A percentile compares a stretch with the other conserved stretches of the same genome.
Conservation (phyloP, 306 rosid species). For the Cajanus cajan region DNA sequence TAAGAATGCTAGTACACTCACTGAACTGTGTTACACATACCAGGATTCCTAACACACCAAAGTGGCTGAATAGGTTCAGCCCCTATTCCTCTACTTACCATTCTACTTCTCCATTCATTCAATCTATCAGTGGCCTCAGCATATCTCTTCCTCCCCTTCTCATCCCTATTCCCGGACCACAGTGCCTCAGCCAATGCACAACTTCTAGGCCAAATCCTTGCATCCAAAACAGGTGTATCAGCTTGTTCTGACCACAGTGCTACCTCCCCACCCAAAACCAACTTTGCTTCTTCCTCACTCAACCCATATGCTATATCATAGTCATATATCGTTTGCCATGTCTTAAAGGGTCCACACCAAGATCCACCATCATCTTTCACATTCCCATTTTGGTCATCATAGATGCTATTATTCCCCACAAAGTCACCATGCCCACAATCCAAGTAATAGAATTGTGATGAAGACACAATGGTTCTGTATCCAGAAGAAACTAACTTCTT, state of each 20-base stretch:
- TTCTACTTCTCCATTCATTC: slow-evolving; percentile 83
- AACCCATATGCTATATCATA: slow-evolving; percentile 71
- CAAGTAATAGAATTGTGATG: slow-evolving; percentile 68
- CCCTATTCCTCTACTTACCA: slow-evolving; percentile 68
- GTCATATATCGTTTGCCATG: slow-evolving; percentile 79
- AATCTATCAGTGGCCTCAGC: slow-evolving; percentile 75
- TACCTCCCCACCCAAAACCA: slow-evolving; percentile 90
- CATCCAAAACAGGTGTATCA: slow-evolving; percentile 65
- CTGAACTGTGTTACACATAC: slow-evolving; percentile 71
- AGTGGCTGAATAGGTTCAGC: slow-evolving; percentile 96
- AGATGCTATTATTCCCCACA: slow-evolving; percentile 54
- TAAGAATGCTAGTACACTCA: slow-evolving; percentile 12
- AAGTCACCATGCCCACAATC: slow-evolving; percentile 92
- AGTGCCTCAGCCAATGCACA: slow-evolving; percentile 73
- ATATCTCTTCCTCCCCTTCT: slow-evolving; percentile 55
- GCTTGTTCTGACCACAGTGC: slow-evolving; percentile 89
- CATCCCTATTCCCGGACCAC: slow-evolving; percentile 84
- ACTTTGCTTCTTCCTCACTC: slow-evolving; percentile 57
- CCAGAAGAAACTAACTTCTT: slow-evolving; percentile 71
- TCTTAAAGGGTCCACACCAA: slow-evolving; percentile 90
- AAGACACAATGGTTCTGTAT: slow-evolving; percentile 67
- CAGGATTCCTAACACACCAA: slow-evolving; percentile 81
- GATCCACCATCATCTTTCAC: slow-evolving; percentile 56
- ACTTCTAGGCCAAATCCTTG: slow-evolving; percentile 79
- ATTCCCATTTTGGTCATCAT: slow-evolving; percentile 42